Evolutionary conservation across 352 stramenopile species (phyloP), one percentile per base, ranked within the genome.

Genomic region (Pythium rhizo-oryzae): DNA sequence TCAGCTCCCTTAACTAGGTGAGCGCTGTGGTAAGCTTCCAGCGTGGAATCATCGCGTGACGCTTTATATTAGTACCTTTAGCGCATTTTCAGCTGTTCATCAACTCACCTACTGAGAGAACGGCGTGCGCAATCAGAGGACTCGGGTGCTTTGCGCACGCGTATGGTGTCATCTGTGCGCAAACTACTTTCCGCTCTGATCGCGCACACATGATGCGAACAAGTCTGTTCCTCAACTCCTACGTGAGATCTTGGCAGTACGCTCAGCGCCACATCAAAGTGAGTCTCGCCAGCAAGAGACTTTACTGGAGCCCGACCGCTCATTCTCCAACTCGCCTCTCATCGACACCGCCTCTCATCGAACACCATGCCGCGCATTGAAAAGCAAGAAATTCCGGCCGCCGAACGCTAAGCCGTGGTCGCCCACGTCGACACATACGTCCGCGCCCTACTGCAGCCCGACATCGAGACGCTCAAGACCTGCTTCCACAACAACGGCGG

Each of bases 401-500:
- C 24, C 15, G 58, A 54, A 19, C 30, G 24, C 11, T 23, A 54
- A 7, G 58, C 58, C 13, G 58, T 64, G n/a, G 23, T 51, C 21
- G 43, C 39, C 21, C 58, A 55, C 23, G 58, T 64, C 41, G 39
- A 64, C 23, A 64, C 46, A 18, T 64, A 64, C 43, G 58, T 64
- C 6, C 33, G 39, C 19, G 52, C 43, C 23, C 58, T 64, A 8
- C 43, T 64, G 19, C 39, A 64, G 23, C 58, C 58, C 11, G 58
- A 64, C 43, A 64, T 64, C 39, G 44, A 55, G 18, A 64, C 58
- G 21, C 30, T 64, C 33, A 55, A 64, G 58, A 39, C 28, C 39
- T 64, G 58, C 58, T 64, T 64, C 39, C 44, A 52, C 58, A 49
- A 64, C 43, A 43, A 54, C 11, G 53, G 53, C 6, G 58, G 58